Conservation (phyloP, 768 basidiomycete species). For the Rubroboletus pulcherrimus region DNA sequence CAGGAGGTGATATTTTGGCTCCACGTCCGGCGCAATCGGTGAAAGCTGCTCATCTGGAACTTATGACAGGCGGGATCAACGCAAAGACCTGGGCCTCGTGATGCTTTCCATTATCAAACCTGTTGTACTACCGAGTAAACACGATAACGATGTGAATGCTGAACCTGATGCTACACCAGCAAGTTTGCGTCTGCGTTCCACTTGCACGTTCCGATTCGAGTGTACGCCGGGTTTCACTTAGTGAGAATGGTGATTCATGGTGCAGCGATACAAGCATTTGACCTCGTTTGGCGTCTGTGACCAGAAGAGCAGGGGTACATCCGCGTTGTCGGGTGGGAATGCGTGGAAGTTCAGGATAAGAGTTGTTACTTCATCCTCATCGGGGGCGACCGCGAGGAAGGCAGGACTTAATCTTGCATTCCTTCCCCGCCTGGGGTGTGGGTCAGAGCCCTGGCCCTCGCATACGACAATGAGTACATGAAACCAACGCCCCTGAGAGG, state of each 20-base stretch:
- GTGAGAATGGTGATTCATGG: neutral
- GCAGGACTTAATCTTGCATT: too few relatives aligned
- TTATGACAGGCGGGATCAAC: neutral
- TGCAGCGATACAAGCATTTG: neutral
- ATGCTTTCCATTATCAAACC: neutral
- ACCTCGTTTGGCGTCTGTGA: neutral
- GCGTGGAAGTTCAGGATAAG: too few relatives aligned
- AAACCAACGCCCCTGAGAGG: too few relatives aligned
- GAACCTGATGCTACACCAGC: neutral
- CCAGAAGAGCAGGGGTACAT: neutral
- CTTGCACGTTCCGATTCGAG: neutral
- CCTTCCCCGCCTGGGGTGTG: too few relatives aligned
- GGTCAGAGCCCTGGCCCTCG: too few relatives aligned
- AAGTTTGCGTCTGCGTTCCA: neutral
- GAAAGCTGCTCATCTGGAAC: neutral
- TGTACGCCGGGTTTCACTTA: neutral
- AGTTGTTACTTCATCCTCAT: too few relatives aligned
- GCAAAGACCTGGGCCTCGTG: fast-evolving
- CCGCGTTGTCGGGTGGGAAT: neutral
- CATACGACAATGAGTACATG: too few relatives aligned
- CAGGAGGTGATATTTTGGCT: too few relatives aligned
- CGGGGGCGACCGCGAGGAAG: too few relatives aligned
- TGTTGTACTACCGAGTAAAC: neutral
- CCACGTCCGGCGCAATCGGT: too few relatives aligned
- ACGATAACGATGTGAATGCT: neutral